phyloP scores from a whole-genome alignment of 2,329 filamentous ascomycete species.

The Cyanodermella asteris region DNA sequence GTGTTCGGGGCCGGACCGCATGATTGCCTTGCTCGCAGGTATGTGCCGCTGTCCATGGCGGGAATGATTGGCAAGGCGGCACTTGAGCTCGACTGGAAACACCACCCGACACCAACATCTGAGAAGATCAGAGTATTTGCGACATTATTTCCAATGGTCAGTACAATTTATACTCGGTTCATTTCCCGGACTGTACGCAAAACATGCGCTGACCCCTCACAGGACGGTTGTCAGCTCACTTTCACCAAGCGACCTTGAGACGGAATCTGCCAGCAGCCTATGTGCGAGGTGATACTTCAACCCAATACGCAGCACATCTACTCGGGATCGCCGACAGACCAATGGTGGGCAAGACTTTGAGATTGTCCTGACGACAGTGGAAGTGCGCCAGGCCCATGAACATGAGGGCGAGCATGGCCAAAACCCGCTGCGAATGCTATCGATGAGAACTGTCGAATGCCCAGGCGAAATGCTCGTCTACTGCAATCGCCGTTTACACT shows the following conservation, averaged over 20 bases:
- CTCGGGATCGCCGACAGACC: too few relatives aligned
- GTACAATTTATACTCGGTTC: conserved; percentile 14
- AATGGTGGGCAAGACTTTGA: too few relatives aligned
- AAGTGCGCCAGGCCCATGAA: too few relatives aligned
- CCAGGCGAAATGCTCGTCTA: too few relatives aligned
- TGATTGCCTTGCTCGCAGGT: conserved; percentile 87
- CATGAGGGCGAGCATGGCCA: too few relatives aligned
- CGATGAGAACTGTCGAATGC: too few relatives aligned
- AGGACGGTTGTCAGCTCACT: conserved; percentile 18
- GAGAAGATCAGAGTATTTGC: conserved; percentile 98
- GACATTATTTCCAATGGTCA: conserved; percentile 88
- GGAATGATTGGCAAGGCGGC: conserved; percentile 80
- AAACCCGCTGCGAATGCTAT: too few relatives aligned
- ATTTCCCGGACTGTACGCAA: not conserved
- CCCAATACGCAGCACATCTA: too few relatives aligned
- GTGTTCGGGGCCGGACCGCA: conserved; percentile 92
- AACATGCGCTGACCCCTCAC: not conserved
- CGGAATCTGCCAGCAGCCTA: too few relatives aligned
- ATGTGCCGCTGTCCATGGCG: conserved; percentile 73
- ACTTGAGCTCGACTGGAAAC: conserved; percentile 70
- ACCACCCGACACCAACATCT: conserved; percentile 62
- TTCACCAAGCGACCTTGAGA: conserved; percentile 13
- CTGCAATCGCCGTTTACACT: too few relatives aligned
- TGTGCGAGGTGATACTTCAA: too few relatives aligned
- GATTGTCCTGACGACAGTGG: too few relatives aligned